Evolutionary conservation across 495 filamentous ascomycete species (phyloP), one percentile per base, ranked within the genome.

Genomic region (Aspergillus affinis): DNA sequence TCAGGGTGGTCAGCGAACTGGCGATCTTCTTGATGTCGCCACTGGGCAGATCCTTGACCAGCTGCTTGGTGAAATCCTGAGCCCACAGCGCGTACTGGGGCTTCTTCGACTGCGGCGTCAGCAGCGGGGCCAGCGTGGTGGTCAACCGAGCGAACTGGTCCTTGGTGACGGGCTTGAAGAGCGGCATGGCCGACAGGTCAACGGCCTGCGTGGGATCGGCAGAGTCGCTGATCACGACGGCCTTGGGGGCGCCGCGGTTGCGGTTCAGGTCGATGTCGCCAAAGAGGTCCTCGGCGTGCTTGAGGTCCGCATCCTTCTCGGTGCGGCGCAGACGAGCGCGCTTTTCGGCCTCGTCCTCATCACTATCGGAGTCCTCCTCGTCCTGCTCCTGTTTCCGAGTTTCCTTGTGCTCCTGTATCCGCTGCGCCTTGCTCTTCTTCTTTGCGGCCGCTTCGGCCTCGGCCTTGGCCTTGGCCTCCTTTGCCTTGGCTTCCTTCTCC

Each of bases 21-120:
- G 91, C 84, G 58, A 97, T 84, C 82, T 97, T 97, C 85, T 96
- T 96, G 70, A 97, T 92, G 75, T 98, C 91, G 56, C 90, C 86
- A 68, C 89, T 93, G 9, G 88, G 84, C 58, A 98, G 75, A 50
- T 98, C 95, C 78, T 92, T 94, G 62, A 86, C 85, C 18, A 99
- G 79, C 68, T 89, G 85, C 79, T 94, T 96, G 23, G 83, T 71
- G 70, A 98, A 95, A 66, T 98, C 95, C 73, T 93, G 90, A 55
- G 94, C 77, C 82, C 97, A 98, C 21, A 94, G 67, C 19, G 83
- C 67, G 75, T 97, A 99, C 57, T 96, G 91, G 0, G 91, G 82
- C 78, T 96, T 97, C 84, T 94, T 96, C 36, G 83, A 75, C 75
- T 90, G 90, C 27, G 72, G 72, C 7, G 81, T 74, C 44, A 99